Evolutionary conservation across 1,284 basidiomycete species (phyloP), one percentile per base, ranked within the genome.

Genomic region (Leccinum angustisporum): DNA sequence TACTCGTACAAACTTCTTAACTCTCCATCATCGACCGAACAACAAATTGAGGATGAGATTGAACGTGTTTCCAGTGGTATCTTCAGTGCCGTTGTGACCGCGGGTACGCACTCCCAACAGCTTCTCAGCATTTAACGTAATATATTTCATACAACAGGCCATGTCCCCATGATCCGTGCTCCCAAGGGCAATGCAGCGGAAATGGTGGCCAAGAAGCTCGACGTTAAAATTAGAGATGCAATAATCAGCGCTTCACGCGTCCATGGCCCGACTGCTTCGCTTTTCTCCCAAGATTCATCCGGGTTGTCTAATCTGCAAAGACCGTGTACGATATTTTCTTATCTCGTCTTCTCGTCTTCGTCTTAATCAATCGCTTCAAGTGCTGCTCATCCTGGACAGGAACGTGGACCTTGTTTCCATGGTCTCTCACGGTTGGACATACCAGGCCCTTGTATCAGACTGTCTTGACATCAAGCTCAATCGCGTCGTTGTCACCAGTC

Each of bases 361-460:
- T 54, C 63, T 56, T 59, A 61, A 68, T 59, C 30, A 31, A 58
- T n/a, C 40, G 14, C 43, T 56, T 1, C 69, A 50, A 95, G 94
- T 99, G 46, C 82, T 99, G 7, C 87, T 98, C 55, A 88, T 99
- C 54, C 81, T 99, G 59, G 97, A 99, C 73, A 86, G 97, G 34
- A 99, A 98, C 69, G 83, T 99, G 56, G 97, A 99, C 73, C 82
- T 99, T 14, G 91, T 97, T 1, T 93, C 97, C 4, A 95, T 97
- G 84, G 78, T 99, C 14, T 92, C 94, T 2, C 97, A 99, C 74
- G 96, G 95, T 2, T 99, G 97, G 97, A 99, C 97, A 33, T 99
- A 99, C 72, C 97, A 99, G 78, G 95, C 97, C 0, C 86, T 99
- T 21, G 94, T 98, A 0, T 97, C 97, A 55, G 97, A 99, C 73